Percentiles rank a stretch among this genome's conserved stretches.
These are phyloP conservation scores for Ceratobasidium sp. DNA, from an alignment of 1,284 basidiomycete species.

Conservation along the genomic window DNA sequence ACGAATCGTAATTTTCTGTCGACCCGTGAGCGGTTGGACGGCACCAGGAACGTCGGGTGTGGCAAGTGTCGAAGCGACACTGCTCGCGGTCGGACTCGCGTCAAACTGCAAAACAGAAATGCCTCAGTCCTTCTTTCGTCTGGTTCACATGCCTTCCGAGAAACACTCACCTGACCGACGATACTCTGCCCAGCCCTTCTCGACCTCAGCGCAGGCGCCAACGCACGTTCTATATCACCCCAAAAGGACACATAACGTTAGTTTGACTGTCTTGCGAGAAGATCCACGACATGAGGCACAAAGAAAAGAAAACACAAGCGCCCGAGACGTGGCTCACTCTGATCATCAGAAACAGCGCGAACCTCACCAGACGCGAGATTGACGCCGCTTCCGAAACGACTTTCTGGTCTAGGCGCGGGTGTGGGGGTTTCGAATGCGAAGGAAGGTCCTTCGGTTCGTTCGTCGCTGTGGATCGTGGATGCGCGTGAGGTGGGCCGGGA, in stretches of 20 bases:
- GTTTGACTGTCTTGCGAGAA: not conserved
- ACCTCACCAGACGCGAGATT: conserved; percentile 27
- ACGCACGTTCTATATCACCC: conserved; percentile 14
- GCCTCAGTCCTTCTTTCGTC: not conserved
- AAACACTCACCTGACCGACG: conserved; percentile 20
- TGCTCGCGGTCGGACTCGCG: conserved; percentile 9
- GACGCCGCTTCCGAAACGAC: conserved; percentile 10
- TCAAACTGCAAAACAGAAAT: conserved; percentile 7
- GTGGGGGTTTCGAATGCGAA: conserved; percentile 36
- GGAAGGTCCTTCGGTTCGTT: conserved; percentile 16
- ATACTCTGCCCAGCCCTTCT: conserved; percentile 24
- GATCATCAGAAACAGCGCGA: conserved; percentile 33
- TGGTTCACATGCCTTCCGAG: not conserved
- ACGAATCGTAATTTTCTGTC: conserved; percentile 32
- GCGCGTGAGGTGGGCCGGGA: conserved; percentile 28
- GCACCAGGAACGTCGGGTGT: conserved; percentile 2
- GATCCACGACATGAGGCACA: not conserved
- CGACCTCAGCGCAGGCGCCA: conserved; percentile 31
- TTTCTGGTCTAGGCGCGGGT: conserved; percentile 20
- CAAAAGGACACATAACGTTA: not conserved
- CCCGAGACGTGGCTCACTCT: conserved; percentile 31
- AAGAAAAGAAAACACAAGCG: not conserved
- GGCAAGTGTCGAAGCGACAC: conserved; percentile 28
- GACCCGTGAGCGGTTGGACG: not conserved
- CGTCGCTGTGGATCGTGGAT: conserved; percentile 33